Percentiles rank a stretch among this genome's conserved stretches.
Conservation (phyloP, 441 rosid species). For the Croton setiger region DNA sequence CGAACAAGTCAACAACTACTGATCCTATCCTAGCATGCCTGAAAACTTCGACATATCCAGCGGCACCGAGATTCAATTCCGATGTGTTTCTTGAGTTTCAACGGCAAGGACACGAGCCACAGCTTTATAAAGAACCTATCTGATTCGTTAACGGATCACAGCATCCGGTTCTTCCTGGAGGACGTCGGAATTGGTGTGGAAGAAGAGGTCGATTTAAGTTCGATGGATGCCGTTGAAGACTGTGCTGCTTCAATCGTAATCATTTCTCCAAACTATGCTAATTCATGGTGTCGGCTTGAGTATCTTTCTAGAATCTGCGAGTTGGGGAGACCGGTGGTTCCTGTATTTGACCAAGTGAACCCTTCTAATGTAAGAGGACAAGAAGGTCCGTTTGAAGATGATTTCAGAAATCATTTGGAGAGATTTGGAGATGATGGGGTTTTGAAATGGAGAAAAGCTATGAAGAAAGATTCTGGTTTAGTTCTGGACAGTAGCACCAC, state of each 20-base stretch:
- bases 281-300: slow-evolving; percentile 29
- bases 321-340: background rate
- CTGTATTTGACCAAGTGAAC: slow-evolving; percentile 26
- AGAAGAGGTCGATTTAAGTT: slow-evolving; percentile 20
- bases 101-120: slow-evolving; percentile 45
- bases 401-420: slow-evolving; percentile 11
- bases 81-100: slow-evolving; percentile 58
- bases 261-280: slow-evolving; percentile 23
- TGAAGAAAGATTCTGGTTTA: slow-evolving; percentile 40
- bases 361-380: slow-evolving; percentile 37
- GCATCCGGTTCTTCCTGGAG: slow-evolving; percentile 31
- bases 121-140: slow-evolving; percentile 29
- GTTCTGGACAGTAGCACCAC: background rate
- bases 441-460: slow-evolving; percentile 36
- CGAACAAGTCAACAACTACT: too few species aligned
- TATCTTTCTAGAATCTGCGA: slow-evolving; percentile 21
- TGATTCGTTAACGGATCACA: slow-evolving; percentile 20
- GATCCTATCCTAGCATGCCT: slow-evolving; percentile 12
- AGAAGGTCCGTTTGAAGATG: slow-evolving; percentile 23
- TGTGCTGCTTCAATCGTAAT: slow-evolving; percentile 28
- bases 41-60: slow-evolving; percentile 3
- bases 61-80: slow-evolving; percentile 31
- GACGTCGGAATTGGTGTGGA: slow-evolving; percentile 26
- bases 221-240: slow-evolving; percentile 31
- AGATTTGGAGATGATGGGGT: slow-evolving; percentile 24